Percentiles rank a stretch among this genome's conserved stretches.
These are phyloP conservation scores for Chimonanthus praecox DNA, from an alignment of 164 flowering plant genomes.

Conservation along the genomic window DNA sequence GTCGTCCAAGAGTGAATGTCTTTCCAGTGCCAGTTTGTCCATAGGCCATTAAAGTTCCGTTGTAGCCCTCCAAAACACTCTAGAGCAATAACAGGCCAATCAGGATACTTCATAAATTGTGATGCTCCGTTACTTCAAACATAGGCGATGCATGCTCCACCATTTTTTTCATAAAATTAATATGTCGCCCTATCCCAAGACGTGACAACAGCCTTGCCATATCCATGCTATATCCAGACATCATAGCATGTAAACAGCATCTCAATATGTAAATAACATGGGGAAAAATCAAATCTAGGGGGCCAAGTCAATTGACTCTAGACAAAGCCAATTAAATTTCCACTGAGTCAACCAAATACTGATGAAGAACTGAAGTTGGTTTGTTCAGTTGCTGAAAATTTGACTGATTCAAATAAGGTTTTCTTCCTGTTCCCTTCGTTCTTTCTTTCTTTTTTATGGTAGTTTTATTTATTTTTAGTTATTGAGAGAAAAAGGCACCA, in stretches of 20 bases:
- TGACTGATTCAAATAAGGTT: neutral
- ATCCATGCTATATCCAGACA: too few relatives aligned
- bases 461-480: too few relatives aligned
- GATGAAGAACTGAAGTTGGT: neutral
- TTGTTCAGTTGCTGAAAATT: neutral
- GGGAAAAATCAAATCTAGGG: neutral
- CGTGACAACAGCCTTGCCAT: too few relatives aligned
- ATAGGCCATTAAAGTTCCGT: slow-evolving; percentile 98
- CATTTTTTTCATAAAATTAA: too few relatives aligned
- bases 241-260: neutral
- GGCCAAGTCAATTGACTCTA: neutral
- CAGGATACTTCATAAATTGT: neutral
- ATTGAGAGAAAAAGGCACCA: neutral
- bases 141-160: too few relatives aligned
- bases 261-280: neutral
- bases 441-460: neutral
- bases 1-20: slow-evolving; percentile 90
- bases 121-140: too few relatives aligned
- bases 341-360: neutral
- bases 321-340: too few relatives aligned
- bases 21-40: slow-evolving; percentile 98
- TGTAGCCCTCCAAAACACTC: slow-evolving; percentile 97
- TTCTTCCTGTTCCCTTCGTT: neutral
- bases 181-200: too few relatives aligned
- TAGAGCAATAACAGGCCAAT: slow-evolving; percentile 22